A percentile compares a stretch with the other conserved stretches of the same genome.
These are phyloP conservation scores for Taphrina confusa DNA, from an alignment of 1,139 yeast species.

Conservation along the genomic window DNA sequence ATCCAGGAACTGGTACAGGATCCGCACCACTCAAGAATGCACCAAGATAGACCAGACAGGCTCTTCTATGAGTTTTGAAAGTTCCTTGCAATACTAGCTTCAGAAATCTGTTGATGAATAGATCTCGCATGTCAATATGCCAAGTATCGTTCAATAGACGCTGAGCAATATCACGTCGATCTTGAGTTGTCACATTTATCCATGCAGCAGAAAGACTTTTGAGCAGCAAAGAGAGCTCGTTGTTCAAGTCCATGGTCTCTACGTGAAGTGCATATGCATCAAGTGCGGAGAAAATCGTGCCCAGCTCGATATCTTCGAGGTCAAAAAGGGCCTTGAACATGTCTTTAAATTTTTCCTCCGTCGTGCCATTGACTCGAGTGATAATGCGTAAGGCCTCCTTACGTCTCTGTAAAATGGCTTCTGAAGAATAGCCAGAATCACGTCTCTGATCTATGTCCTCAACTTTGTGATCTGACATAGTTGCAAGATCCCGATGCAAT, in stretches of 20 bases:
- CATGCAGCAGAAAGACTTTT: background rate
- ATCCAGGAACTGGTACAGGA: background rate
- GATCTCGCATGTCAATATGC: background rate
- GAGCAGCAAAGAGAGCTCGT: background rate
- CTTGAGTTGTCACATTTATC: background rate
- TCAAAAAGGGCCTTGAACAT: background rate
- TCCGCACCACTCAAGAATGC: background rate
- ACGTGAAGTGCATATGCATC: background rate
- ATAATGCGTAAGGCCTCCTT: background rate
- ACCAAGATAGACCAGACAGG: background rate
- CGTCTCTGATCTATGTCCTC: background rate
- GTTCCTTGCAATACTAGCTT: background rate
- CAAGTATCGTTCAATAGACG: background rate
- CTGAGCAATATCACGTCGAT: conserved; percentile 1
- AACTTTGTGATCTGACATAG: background rate
- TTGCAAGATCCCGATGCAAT: no score
- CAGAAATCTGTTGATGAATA: background rate
- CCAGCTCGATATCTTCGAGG: background rate
- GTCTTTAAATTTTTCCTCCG: background rate
- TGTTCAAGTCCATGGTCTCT: background rate
- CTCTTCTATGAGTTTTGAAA: background rate
- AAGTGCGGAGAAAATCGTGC: background rate
- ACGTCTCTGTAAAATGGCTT: background rate
- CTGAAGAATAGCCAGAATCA: background rate
- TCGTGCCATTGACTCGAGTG: background rate